Evolutionary conservation across 208 protist genomes (phyloP), one percentile per base, ranked within the genome.

Genomic region (Acanthamoeba castellanii): DNA sequence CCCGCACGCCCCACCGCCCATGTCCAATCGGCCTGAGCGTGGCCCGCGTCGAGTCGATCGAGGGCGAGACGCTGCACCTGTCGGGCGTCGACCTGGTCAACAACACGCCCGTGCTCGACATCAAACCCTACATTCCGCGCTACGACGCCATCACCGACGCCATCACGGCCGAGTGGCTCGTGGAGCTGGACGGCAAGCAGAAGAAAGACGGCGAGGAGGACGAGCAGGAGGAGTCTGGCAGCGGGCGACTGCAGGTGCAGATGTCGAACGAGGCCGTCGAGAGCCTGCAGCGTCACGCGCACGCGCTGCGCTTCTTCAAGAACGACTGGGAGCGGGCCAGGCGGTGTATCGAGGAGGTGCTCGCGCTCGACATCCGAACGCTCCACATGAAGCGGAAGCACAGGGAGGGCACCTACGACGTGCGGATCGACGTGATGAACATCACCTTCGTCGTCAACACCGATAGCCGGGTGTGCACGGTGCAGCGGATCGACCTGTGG

Each of bases 1-100:
- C 97, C 4, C 95, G 97, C 55, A 94, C 97, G 25, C 97, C 97
- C 18, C 96, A 97, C 84, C 87, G 97, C 14, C 97, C 97, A 16
- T 97, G 97, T 64, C 89, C 96, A 9, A 95, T 98, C 30, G 97
- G 66, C 34, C 37, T 81, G 34, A 93, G 82, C 14, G 88, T 96
- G 9, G 85, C 61, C n/a, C 25, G 55, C 13, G 25, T 96, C 55
- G 94, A 95, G 32, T 14, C 27, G 18, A 85, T 96, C 25, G 89
- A 70, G 11, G 81, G 82, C 22, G 84, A 92, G 50, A 92, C 57
- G 25, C 47, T 96, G 47, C 70, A 94, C 32, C 50, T 96, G n/a
- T 70, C 34, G 14, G 95, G 95, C 27, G 87, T 96, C 47, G 95
- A 97, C 68, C 87, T 97, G 8, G 52, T 97, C 7, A 70, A 96